phyloP scores from a whole-genome alignment of 2,329 filamentous ascomycete genomes.

The Nannizziopsis arthrosporioides region DNA sequence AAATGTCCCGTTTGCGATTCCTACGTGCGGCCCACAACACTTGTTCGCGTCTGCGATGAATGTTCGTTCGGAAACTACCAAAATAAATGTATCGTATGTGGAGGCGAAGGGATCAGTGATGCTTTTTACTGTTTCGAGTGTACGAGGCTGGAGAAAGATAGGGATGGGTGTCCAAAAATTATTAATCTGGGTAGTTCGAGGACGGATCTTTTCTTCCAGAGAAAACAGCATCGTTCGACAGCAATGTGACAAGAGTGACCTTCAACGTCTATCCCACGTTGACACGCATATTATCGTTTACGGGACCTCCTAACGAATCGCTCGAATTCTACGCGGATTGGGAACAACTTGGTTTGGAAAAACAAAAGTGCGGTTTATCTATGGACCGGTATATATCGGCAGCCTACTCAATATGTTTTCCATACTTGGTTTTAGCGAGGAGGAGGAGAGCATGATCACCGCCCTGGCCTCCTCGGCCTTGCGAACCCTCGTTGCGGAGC shows the following conservation, averaged over 20 bases:
- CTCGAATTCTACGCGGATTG: too few species aligned
- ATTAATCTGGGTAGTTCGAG: constrained; percentile 93
- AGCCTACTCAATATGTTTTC: too few species aligned
- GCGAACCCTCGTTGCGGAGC: constrained; percentile 45
- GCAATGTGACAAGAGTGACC: constrained; percentile 2
- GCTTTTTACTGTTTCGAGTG: constrained; percentile 99
- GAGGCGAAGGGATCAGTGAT: constrained; percentile 93
- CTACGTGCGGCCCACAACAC: constrained; percentile 93
- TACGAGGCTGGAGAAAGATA: constrained; percentile 88
- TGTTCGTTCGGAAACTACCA: constrained; percentile 99
- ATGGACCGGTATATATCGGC: too few species aligned
- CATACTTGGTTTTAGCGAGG: too few species aligned
- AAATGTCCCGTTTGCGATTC: constrained; percentile 99
- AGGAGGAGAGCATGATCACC: constrained; percentile 20
- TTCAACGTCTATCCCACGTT: neutral
- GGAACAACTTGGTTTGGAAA: too few species aligned
- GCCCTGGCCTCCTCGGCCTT: constrained; percentile 52
- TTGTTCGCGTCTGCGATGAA: constrained; percentile 97
- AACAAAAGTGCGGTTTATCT: too few species aligned
- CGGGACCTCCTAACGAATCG: too few species aligned
- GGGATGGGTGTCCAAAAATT: constrained; percentile 97
- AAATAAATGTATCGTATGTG: constrained; percentile 98
- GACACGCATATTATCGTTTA: neutral
- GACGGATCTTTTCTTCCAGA: constrained; percentile 77
- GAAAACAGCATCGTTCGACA: constrained; percentile 40